Percentiles rank a stretch among this genome's conserved stretches.
Evolutionary conservation across 257 asterid species (phyloP).

Genomic region (Nicotiana undulata): DNA sequence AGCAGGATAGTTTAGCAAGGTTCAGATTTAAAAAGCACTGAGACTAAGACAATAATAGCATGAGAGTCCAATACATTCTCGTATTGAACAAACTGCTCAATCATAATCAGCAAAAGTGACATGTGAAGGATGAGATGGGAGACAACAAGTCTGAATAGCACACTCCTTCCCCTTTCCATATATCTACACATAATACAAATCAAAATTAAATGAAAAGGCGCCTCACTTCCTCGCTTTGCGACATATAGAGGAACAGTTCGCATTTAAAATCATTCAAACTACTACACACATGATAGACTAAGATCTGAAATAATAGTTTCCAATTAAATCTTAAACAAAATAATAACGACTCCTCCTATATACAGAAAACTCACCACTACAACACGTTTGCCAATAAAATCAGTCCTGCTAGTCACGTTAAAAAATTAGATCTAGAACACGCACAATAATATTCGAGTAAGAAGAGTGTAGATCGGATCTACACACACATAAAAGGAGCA

Average conservation of each 20-base stretch:
- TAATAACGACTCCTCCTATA: neutral
- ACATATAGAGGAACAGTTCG: neutral
- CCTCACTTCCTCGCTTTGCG: neutral
- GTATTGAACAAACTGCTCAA: neutral
- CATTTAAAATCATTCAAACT: neutral
- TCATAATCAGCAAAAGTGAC: neutral
- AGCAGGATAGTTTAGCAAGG: neutral
- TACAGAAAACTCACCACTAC: neutral
- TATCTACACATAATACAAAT: neutral
- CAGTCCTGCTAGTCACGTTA: neutral
- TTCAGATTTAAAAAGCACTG: neutral
- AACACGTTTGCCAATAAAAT: neutral
- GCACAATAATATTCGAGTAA: neutral
- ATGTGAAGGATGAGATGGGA: neutral
- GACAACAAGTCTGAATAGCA: neutral
- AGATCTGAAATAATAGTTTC: neutral
- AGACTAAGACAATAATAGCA: neutral
- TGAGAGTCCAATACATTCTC: neutral
- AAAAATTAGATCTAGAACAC: neutral
- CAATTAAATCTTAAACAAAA: neutral
- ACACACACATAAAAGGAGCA: neutral
- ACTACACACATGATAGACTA: neutral
- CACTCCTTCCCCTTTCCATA: neutral
- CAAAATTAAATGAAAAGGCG: neutral
- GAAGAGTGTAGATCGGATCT: neutral